phyloP scores from a whole-genome alignment of 176 grass and related monocot genomes.

The Musa schizocarpa region DNA sequence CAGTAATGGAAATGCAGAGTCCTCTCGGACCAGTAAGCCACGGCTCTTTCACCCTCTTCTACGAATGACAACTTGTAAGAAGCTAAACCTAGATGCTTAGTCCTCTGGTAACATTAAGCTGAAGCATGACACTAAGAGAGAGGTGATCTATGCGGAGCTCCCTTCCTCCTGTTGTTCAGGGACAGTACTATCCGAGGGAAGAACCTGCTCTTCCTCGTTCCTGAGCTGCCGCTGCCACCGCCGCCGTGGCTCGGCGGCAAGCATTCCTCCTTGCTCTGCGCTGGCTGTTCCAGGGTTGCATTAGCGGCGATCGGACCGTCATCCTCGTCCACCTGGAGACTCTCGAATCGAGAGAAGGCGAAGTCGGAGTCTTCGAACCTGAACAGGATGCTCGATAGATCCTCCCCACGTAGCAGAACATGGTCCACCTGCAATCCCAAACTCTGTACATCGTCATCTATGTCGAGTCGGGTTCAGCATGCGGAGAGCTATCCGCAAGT shows the following conservation, averaged over 20 bases:
- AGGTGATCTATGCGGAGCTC: slow-evolving; percentile 72
- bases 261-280: slow-evolving; percentile 9
- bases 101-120: no score
- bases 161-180: slow-evolving; percentile 71
- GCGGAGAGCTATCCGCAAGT: not conserved
- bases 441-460: no score
- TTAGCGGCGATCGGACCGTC: slow-evolving; percentile 35
- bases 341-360: slow-evolving; percentile 63
- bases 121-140: slow-evolving; percentile 30
- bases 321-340: slow-evolving; percentile 65
- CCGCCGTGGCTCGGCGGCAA: not conserved
- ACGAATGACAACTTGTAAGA: slow-evolving; percentile 22
- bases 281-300: slow-evolving; percentile 54
- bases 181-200: slow-evolving; percentile 60
- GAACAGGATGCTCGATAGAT: slow-evolving; percentile 88
- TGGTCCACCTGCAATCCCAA: slow-evolving; percentile 65
- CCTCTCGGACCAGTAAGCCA: no score
- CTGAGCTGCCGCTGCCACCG: not conserved
- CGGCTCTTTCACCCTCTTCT: slow-evolving; percentile 18
- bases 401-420: slow-evolving; percentile 72
- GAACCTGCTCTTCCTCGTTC: slow-evolving; percentile 49
- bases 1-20: slow-evolving; percentile 38
- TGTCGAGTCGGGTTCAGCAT: no score
- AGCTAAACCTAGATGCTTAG: not conserved
- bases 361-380: slow-evolving; percentile 54